Evolutionary conservation across 495 filamentous ascomycete genomes (phyloP).

Genomic region (Penicillium manginii): DNA sequence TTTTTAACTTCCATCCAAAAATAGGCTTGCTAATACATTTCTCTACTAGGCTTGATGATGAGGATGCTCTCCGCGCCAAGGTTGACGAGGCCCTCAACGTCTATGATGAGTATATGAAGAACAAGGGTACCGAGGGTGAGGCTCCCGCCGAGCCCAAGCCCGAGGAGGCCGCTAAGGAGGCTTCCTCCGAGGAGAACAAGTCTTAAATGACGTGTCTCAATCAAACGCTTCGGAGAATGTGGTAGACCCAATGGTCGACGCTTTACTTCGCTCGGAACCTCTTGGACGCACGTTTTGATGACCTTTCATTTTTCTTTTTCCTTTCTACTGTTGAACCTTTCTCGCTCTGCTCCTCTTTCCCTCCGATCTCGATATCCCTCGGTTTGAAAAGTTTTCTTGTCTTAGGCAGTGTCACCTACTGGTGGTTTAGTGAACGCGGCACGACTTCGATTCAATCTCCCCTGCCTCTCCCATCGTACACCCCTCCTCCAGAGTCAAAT

Average conservation of each 20-base stretch:
- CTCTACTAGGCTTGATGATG: constrained; percentile 77
- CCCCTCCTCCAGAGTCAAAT: background rate
- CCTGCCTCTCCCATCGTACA: constrained; percentile 20
- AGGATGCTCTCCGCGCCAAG: constrained; percentile 86
- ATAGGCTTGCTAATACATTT: constrained; percentile 27
- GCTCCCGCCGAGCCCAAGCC: constrained; percentile 43
- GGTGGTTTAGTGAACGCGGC: constrained; percentile 41
- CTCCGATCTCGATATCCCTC: constrained; percentile 56
- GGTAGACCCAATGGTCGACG: constrained; percentile 16
- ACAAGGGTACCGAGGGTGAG: constrained; percentile 52
- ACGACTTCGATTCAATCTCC: constrained; percentile 35
- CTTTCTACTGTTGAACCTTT: constrained; percentile 29
- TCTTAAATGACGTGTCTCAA: constrained; percentile 41
- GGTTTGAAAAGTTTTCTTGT: constrained; percentile 50
- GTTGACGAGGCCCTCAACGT: constrained; percentile 95
- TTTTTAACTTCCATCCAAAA: background rate
- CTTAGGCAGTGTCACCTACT: constrained; percentile 43
- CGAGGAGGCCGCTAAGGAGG: constrained; percentile 50
- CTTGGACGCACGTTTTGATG: constrained; percentile 50
- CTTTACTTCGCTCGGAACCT: constrained; percentile 37
- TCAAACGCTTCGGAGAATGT: constrained; percentile 19
- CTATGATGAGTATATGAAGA: constrained; percentile 98
- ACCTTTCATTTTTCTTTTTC: constrained; percentile 40
- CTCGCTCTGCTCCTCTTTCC: constrained; percentile 29
- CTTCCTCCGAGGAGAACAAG: constrained; percentile 51